Evolutionary conservation across 148 eudicot species (phyloP), one percentile per base, ranked within the genome.

Genomic region (Chenopodium album): DNA sequence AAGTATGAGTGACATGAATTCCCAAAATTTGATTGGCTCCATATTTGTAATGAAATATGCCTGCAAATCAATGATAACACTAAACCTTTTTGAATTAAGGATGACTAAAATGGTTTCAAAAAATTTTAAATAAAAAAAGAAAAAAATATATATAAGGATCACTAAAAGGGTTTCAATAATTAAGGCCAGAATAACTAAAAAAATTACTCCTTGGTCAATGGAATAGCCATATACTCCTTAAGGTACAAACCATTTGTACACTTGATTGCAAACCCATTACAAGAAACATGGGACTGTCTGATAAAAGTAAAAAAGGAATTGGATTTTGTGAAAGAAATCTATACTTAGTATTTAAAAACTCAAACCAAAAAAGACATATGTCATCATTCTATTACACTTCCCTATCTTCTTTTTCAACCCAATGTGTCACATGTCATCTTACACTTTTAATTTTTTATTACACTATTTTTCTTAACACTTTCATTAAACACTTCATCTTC

Each of bases 21-120:
- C 98, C 99, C 99, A 96, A 86, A 96, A 94, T 79, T 88, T 89
- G 79, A 96, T 91, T 14, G 97, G 93, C 86, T 96, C 99, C 98
- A 84, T 86, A 85, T 96, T 96, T 72, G 99, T 96, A 62, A 96
- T 88, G 80, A 96, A 96, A 84, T 91, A 96, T 78, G 97, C 98
- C 99, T 96, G 97, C 80, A 85, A 79, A 81, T 68, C 56, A 67
- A 76, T 1, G 19, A 67, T 59, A 12, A 71, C 60, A 59, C 16
- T 54, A 8, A 71, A 79, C 72, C 34, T 46, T 47, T 70, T 64
- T 34, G 37, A 71, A 47, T 22, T 37, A 73, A 70, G 22, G 70
- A 65, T 34, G 47, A n/a, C 32, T 50, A 50, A 50, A 50, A 50
- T 9, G 44, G 44, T 41, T 41, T 13, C 62, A 3, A 14, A 56